Conservation (phyloP, 2,329 filamentous ascomycete species). For the Chaetomium strumarium region DNA sequence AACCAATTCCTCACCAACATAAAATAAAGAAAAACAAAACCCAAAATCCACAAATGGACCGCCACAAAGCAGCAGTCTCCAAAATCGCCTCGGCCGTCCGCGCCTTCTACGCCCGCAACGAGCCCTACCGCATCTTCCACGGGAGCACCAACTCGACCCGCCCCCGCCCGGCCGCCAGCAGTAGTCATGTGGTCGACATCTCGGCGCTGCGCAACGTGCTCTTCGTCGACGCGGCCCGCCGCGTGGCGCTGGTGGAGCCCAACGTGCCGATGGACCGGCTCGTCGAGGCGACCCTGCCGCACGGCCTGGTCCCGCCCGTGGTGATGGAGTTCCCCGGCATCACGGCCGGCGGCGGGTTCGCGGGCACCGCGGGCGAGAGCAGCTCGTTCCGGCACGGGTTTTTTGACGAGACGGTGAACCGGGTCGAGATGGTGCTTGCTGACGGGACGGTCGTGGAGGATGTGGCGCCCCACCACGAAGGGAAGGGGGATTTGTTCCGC, state of each 20-base stretch:
- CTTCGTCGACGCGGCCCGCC: constrained; percentile 47
- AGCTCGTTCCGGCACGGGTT: constrained; percentile 65
- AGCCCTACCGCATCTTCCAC: constrained; percentile 69
- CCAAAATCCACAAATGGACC: constrained; percentile 30
- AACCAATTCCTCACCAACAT: background rate
- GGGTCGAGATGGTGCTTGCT: constrained; percentile 64
- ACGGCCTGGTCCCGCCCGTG: constrained; percentile 63
- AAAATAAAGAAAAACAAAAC: background rate
- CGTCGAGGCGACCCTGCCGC: constrained; percentile 57
- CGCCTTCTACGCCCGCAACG: constrained; percentile 41
- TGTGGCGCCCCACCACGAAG: constrained; percentile 7
- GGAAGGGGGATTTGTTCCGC: constrained; percentile 47
- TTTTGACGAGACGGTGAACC: constrained; percentile 59
- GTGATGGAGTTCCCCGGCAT: constrained; percentile 75
- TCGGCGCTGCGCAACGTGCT: constrained; percentile 58
- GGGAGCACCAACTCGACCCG: constrained; percentile 72
- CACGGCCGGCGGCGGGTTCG: constrained; percentile 65
- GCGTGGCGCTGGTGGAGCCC: constrained; percentile 64
- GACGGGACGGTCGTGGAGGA: constrained; percentile 57
- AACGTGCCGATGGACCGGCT: constrained; percentile 71
- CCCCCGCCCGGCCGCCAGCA: constrained; percentile 39
- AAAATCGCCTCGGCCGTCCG: constrained; percentile 44
- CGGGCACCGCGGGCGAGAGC: constrained; percentile 66
- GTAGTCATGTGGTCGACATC: constrained; percentile 53
- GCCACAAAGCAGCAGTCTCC: constrained; percentile 43